A percentile compares a stretch with the other conserved stretches of the same genome.
Evolutionary conservation across 2,329 filamentous ascomycete species (phyloP).

Genomic region (Magnaporthiopsis incrustans): DNA sequence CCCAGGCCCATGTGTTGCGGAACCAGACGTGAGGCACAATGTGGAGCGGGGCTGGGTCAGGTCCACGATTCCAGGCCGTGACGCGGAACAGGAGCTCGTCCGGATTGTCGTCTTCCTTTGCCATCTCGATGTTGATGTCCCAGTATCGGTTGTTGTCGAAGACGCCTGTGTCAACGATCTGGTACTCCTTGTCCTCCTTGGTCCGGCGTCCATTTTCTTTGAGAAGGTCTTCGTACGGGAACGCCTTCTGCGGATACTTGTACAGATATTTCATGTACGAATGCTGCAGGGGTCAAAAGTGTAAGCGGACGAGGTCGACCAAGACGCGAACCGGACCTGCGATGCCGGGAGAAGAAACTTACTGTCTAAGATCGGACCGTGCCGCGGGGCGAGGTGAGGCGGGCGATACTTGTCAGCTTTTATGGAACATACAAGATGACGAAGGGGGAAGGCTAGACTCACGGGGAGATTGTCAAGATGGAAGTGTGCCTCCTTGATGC

Average conservation of each 20-base stretch:
- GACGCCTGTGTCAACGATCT: conserved; percentile 78
- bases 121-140: conserved; percentile 95
- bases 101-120: conserved; percentile 85
- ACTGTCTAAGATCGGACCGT: conserved; percentile 32
- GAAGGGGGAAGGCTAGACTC: conserved; percentile 18
- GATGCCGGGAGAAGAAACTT: conserved; percentile 15
- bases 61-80: conserved; percentile 91
- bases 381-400: background rate
- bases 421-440: background rate
- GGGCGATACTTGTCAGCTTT: background rate
- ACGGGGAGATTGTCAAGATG: conserved; percentile 88
- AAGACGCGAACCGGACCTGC: background rate
- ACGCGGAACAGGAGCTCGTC: conserved; percentile 91
- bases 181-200: conserved; percentile 78
- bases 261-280: conserved; percentile 99
- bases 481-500: conserved; percentile 93
- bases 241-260: conserved; percentile 88
- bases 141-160: conserved; percentile 90
- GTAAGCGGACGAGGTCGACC: conserved; percentile 9
- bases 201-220: conserved; percentile 73
- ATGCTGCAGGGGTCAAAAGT: conserved; percentile 46
- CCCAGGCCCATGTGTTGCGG: conserved; percentile 96
- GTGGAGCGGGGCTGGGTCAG: conserved; percentile 82
- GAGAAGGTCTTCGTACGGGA: conserved; percentile 84
- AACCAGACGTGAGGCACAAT: conserved; percentile 96